Evolutionary conservation across 371 early-diverging fungal genomes (phyloP), one percentile per base, ranked within the genome.

Genomic region (Parasitella parasitica): DNA sequence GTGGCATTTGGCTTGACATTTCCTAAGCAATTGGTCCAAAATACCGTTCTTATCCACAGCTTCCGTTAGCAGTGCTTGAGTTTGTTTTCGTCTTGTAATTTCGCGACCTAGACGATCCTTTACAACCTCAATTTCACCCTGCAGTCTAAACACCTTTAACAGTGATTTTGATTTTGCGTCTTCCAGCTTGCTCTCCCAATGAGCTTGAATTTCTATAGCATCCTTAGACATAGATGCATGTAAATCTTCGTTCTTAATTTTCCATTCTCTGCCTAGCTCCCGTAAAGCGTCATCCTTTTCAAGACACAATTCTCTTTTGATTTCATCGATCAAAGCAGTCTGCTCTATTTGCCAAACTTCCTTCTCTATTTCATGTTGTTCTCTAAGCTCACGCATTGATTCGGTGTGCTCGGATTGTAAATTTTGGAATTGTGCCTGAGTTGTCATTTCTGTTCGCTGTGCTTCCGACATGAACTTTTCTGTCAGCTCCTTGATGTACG

Each of bases 181-280:
- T 6, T 70, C 59, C 30, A 75, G 12, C 20, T 73, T 75, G 4
- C 27, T 28, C 38, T 75, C 70, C 78, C 78, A 78, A 37, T 75
- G 69, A 3, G 58, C 22, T 48, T 78, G 78, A 6, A 71, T 67
- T 4, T 56, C 67, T 13, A 57, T 60, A 1, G 71, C 61, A 62
- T 78, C 78, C 38, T 75, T 71, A 18, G 75, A 75, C 72, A 78
- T 70, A 24, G 69, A 67, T 0, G 73, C 63, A 24, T 64, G 39
- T 4, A 75, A 30, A 53, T 78, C 78, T 12, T 69, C 63, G 20
- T 59, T 20, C 38, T 73, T 75, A 9, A 68, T 66, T n/a, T 57
- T 62, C 78, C 78, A 78, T 34, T 61, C 64, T 5, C 51, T 57
- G 4, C 59, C 59, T 26, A 65, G 15, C 24, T 56, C 55, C 11